These are phyloP conservation scores for Cryptosporidium sp. DNA, from an alignment of 169 alveolate species.

Conservation along the genomic window DNA sequence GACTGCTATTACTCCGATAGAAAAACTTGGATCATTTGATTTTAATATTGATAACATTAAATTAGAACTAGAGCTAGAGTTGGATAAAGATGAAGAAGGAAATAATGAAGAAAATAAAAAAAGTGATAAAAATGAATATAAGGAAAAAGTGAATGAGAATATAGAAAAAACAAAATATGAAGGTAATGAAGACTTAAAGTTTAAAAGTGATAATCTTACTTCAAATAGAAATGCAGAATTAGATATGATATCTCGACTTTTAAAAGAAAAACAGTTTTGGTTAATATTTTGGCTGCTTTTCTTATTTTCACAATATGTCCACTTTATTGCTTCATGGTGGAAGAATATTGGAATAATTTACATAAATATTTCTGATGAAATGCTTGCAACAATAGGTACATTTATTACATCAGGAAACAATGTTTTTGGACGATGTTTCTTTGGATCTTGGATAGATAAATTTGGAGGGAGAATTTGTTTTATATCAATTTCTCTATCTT, in stretches of 20 bases:
- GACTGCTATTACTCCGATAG: not conserved
- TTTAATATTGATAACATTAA: not conserved
- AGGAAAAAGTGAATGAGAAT: not conserved
- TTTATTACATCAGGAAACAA: slow-evolving; percentile 42
- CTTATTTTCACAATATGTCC: slow-evolving; percentile 69
- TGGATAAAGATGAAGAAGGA: not conserved
- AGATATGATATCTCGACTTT: not conserved
- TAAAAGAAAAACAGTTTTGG: slow-evolving; percentile 66
- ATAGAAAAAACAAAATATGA: not conserved
- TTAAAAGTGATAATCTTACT: not conserved
- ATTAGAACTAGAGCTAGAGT: not conserved
- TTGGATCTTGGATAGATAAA: slow-evolving; percentile 56
- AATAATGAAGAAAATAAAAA: not conserved
- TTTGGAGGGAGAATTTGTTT: slow-evolving; percentile 54
- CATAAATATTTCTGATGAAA: slow-evolving; percentile 40
- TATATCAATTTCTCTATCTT: slow-evolving; percentile 22
- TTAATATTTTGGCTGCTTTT: slow-evolving; percentile 52
- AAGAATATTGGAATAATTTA: slow-evolving; percentile 59
- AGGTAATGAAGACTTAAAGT: not conserved
- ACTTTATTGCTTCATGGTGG: slow-evolving; percentile 72
- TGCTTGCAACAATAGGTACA: slow-evolving; percentile 59
- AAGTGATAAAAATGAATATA: not conserved
- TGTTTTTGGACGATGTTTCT: slow-evolving; percentile 48
- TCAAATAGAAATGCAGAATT: not conserved
- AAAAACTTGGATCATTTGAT: not conserved